Percentiles rank a stretch among this genome's conserved stretches.
Evolutionary conservation across 1,139 yeast species (phyloP).

Genomic region (Entelexis paramagnoliae): DNA sequence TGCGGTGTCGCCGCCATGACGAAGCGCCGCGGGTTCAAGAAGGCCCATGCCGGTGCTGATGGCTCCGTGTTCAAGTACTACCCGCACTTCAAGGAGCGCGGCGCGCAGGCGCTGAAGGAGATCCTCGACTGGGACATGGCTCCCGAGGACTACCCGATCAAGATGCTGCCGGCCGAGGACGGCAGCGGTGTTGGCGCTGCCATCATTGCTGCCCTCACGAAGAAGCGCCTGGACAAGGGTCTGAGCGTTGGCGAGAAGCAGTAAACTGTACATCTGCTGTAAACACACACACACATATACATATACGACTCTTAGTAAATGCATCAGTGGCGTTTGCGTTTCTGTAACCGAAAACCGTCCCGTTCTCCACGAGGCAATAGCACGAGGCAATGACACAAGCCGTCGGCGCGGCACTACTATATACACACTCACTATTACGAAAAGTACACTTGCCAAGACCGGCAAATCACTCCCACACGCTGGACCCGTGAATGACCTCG

Average conservation of each 20-base stretch:
- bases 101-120: constrained; percentile 80
- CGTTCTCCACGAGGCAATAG: too few species aligned
- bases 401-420: too few species aligned
- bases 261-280: too few species aligned
- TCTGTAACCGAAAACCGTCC: too few species aligned
- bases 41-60: constrained; percentile 91
- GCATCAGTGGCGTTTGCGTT: too few species aligned
- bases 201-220: constrained; percentile 86
- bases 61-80: constrained; percentile 92
- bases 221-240: constrained; percentile 51
- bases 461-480: neutral
- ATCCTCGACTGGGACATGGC: constrained; percentile 67
- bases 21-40: constrained; percentile 66
- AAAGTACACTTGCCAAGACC: too few species aligned
- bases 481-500: constrained; percentile 4
- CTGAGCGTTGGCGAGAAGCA: constrained; percentile 18
- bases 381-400: too few species aligned
- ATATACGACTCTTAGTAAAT: too few species aligned
- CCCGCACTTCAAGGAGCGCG: constrained; percentile 84
- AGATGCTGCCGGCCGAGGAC: constrained; percentile 85
- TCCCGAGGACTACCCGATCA: constrained; percentile 60
- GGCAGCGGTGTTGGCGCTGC: constrained; percentile 99
- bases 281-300: too few species aligned
- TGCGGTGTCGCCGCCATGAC: constrained; percentile 96
- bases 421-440: too few species aligned